A percentile compares a stretch with the other conserved stretches of the same genome.
These are phyloP conservation scores for Boletus tomentosulus DNA, from an alignment of 768 basidiomycete species.

Conservation along the genomic window DNA sequence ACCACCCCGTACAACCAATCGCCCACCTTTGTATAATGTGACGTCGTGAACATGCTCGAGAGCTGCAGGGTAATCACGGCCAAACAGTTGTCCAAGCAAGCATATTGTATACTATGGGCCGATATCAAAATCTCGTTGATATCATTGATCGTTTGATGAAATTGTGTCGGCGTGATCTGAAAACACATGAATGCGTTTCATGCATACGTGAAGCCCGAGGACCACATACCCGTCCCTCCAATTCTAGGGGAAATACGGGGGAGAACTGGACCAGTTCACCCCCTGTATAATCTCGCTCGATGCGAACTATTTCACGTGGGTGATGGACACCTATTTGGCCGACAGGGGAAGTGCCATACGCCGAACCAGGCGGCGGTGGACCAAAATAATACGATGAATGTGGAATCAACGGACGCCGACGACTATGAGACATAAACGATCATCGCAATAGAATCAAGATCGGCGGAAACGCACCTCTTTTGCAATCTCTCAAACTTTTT, in stretches of 20 bases:
- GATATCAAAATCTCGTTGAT: slow-evolving; percentile 86
- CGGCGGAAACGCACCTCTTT: slow-evolving; percentile 31
- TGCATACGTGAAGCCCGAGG: not conserved
- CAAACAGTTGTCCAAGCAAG: slow-evolving; percentile 75
- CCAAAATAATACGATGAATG: slow-evolving; percentile 84
- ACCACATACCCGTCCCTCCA: slow-evolving; percentile 81
- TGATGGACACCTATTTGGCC: slow-evolving; percentile 87
- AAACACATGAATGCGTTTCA: not conserved
- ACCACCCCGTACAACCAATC: too few species aligned
- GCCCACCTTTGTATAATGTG: slow-evolving; percentile 80
- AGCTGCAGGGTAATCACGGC: slow-evolving; percentile 79
- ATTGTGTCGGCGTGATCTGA: slow-evolving; percentile 88
- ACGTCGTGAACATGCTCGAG: slow-evolving; percentile 58
- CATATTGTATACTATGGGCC: slow-evolving; percentile 72
- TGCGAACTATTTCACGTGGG: slow-evolving; percentile 85
- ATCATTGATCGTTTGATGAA: slow-evolving; percentile 83
- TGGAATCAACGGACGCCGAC: slow-evolving; percentile 52
- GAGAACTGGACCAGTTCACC: slow-evolving; percentile 92
- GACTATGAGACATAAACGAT: slow-evolving; percentile 22
- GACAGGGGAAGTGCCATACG: slow-evolving; percentile 74
- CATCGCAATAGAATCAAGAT: not conserved
- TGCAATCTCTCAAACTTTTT: slow-evolving; percentile 43
- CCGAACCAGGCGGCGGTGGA: slow-evolving; percentile 69
- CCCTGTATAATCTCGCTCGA: slow-evolving; percentile 89
- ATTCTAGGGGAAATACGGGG: slow-evolving; percentile 82